Evolutionary conservation across 495 filamentous ascomycete species (phyloP), one percentile per base, ranked within the genome.

Genomic region (Extremus antarcticus): DNA sequence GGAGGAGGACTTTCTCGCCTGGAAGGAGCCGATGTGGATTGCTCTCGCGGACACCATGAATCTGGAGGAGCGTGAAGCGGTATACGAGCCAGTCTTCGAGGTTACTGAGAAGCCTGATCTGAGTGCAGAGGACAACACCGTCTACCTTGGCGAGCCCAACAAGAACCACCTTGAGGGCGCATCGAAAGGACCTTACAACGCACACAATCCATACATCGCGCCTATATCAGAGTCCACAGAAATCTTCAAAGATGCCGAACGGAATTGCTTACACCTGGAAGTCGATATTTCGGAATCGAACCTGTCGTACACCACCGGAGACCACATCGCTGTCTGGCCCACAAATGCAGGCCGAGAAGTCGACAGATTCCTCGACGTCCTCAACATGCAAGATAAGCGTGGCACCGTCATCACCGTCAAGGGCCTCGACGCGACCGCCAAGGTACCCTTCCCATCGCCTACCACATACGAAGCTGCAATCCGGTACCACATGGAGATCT

Each of bases 11-110:
- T 99, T 96, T 70, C 74, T 99, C 66, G 87, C 92, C 57, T 99
- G 92, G 92, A 99, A 99, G 71, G 92, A 99, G 64, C 90, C 90
- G 48, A 99, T 99, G 94, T 99, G 92, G 92, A 71, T 75, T 56
- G 89, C 85, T 53, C 73, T 97, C 40, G 74, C 83, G 7, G 80
- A 87, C 50, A 78, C 84, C 59, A 85, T 99, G 85, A 78, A 79
- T 50, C 76, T 99, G 43, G 86, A 96, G 70, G 92, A 99, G 70
- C 89, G 92, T 47, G 92, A 99, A 69, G 86, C 92, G 48, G 82
- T 90, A 60, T 99, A 99, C 67, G 92, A 99, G 66, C 87, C 92
- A 35, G 82, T 94, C 50, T 97, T 95, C 65, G 78, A 76, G 56
- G 84, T 97, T 58, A 79, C 74, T 15, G 89, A 96, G 63, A 81